These are phyloP conservation scores for Fusarium succisae DNA, from an alignment of 2,329 filamentous ascomycete genomes.

Conservation along the genomic window DNA sequence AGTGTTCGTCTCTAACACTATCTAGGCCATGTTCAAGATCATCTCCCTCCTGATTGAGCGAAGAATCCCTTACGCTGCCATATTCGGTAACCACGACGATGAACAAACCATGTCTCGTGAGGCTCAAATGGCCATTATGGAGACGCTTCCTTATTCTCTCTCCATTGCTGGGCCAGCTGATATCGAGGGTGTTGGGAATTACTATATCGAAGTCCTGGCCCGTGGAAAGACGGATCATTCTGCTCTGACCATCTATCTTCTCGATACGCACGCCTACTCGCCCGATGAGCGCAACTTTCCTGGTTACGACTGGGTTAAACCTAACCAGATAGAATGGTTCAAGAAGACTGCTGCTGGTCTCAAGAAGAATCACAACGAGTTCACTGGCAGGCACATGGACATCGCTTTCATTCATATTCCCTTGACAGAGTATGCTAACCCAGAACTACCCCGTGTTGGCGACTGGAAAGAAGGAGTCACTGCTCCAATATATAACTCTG, in stretches of 20 bases:
- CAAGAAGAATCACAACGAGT: conserved; percentile 81
- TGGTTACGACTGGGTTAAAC: conserved; percentile 99
- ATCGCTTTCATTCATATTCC: conserved; percentile 98
- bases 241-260: conserved; percentile 90
- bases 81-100: conserved; percentile 98
- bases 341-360: conserved; percentile 77
- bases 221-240: conserved; percentile 83
- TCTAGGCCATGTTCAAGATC: conserved; percentile 89
- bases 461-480: conserved; percentile 85
- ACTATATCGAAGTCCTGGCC: conserved; percentile 88
- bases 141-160: conserved; percentile 88
- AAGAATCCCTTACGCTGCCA: conserved; percentile 90
- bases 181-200: conserved; percentile 93
- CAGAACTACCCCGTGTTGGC: conserved; percentile 68
- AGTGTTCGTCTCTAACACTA: conserved; percentile 14
- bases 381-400: conserved; percentile 93
- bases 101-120: conserved; percentile 82
- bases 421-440: conserved; percentile 82
- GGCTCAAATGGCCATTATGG: conserved; percentile 85
- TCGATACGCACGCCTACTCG: conserved; percentile 92
- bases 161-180: conserved; percentile 84
- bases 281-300: conserved; percentile 87
- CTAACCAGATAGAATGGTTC: conserved; percentile 95
- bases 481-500: conserved; percentile 87
- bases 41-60: conserved; percentile 84